phyloP scores from a whole-genome alignment of 2,329 filamentous ascomycete species.

The Neonectria faginata region DNA sequence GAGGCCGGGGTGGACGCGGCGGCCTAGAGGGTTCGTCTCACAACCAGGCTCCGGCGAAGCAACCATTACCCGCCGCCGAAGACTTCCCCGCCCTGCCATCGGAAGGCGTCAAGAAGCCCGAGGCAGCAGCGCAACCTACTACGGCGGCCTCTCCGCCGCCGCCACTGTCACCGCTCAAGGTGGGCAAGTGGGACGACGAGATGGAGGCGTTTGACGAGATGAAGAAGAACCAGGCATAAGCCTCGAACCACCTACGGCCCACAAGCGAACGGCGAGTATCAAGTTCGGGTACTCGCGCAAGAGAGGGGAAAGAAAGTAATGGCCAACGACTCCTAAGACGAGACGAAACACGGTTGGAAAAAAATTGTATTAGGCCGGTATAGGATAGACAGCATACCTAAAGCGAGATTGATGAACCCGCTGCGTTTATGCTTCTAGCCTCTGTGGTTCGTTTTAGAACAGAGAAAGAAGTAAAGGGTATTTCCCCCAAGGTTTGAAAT shows the following conservation, averaged over 20 bases:
- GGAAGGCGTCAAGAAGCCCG: conserved; percentile 41
- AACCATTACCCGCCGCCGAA: conserved; percentile 46
- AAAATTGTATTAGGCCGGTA: conserved; percentile 39
- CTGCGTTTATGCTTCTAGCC: conserved; percentile 5
- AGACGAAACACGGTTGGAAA: conserved; percentile 29
- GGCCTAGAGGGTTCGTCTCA: conserved; percentile 41
- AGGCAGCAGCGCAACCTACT: conserved; percentile 48
- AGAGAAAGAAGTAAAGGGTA: conserved; percentile 44
- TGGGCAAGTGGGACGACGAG: conserved; percentile 68
- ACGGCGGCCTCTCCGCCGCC: conserved; percentile 37
- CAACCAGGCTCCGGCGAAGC: conserved; percentile 36
- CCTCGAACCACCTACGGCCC: too few relatives aligned
- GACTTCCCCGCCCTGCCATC: conserved; percentile 54
- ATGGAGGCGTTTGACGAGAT: conserved; percentile 63
- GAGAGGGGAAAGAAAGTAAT: conserved; percentile 23
- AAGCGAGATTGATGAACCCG: conserved; percentile 40
- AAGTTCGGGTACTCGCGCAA: background rate
- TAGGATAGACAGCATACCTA: conserved; percentile 38
- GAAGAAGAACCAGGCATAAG: conserved; percentile 43
- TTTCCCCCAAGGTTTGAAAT: conserved; percentile 33
- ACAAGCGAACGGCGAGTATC: background rate
- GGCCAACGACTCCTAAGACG: conserved; percentile 10
- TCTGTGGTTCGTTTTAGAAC: conserved; percentile 21
- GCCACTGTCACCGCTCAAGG: conserved; percentile 46
- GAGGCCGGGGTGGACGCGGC: conserved; percentile 50